Conservation (phyloP, 2,329 filamentous ascomycete genomes). For the Berkeleyomyces basicola region DNA sequence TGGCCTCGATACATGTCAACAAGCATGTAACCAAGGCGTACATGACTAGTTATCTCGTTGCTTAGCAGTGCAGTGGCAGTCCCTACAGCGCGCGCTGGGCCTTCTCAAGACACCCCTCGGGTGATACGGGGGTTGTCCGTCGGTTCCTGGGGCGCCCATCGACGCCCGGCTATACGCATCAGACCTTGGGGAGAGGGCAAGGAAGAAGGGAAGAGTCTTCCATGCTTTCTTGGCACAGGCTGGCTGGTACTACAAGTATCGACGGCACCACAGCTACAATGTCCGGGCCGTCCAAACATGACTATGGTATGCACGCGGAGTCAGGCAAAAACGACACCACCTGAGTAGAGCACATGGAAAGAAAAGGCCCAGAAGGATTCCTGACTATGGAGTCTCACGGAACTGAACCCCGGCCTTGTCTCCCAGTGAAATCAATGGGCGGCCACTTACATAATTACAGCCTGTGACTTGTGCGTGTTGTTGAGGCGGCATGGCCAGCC, state of each 20-base stretch:
- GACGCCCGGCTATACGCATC: not conserved
- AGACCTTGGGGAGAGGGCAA: not conserved
- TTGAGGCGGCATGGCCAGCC: not conserved
- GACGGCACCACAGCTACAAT: no score
- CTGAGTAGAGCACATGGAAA: not conserved
- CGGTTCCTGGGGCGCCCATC: not conserved
- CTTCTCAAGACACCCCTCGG: not conserved
- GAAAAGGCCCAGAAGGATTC: not conserved
- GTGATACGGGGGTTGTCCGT: not conserved
- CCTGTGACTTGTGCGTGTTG: not conserved
- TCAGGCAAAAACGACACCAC: not conserved
- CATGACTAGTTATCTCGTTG: no score
- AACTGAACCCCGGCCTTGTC: not conserved
- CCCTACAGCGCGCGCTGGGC: no score
- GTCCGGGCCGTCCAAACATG: not conserved
- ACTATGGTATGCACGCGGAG: not conserved
- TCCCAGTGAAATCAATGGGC: not conserved
- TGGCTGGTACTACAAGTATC: not conserved
- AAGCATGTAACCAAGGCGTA: no score
- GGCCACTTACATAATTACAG: not conserved
- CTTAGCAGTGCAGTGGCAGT: no score
- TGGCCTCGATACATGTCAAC: no score
- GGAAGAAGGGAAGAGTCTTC: not conserved
- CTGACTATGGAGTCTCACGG: not conserved
- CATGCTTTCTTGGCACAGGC: not conserved